A percentile compares a stretch with the other conserved stretches of the same genome.
These are phyloP conservation scores for Pseudogymnoascus sp. DNA, from an alignment of 2,329 filamentous ascomycete genomes.

Conservation along the genomic window DNA sequence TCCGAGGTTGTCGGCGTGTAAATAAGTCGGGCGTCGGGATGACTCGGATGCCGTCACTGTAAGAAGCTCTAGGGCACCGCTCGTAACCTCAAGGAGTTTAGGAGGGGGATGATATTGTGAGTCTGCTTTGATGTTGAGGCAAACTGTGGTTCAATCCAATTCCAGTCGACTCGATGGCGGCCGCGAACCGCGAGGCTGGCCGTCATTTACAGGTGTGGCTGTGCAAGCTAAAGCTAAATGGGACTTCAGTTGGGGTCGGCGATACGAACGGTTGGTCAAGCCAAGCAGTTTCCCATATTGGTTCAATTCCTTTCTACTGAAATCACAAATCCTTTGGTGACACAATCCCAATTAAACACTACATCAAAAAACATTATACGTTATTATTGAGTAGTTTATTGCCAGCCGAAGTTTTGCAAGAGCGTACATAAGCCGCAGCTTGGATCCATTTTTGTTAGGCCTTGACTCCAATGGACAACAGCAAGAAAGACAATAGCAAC, in stretches of 20 bases:
- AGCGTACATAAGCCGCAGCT: not conserved
- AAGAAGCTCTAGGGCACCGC: not conserved
- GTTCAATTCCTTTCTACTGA: not conserved
- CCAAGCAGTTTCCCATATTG: not conserved
- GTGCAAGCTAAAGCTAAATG: constrained; percentile 3
- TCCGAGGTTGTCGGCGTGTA: not conserved
- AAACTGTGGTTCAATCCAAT: constrained; percentile 3
- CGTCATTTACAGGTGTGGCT: constrained; percentile 7
- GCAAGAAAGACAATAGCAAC: not conserved
- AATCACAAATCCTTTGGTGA: not conserved
- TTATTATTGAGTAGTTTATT: not conserved
- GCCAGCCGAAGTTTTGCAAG: not conserved
- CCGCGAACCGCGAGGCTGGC: constrained; percentile 1
- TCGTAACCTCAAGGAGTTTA: not conserved
- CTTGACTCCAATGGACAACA: not conserved
- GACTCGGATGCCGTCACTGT: not conserved
- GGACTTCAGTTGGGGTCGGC: not conserved
- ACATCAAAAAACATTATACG: not conserved
- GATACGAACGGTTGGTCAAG: not conserved
- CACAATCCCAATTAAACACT: not conserved
- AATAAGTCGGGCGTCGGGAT: not conserved
- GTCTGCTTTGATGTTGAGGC: not conserved
- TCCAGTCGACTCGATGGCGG: not conserved
- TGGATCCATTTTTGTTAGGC: not conserved
- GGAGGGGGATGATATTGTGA: not conserved